These are phyloP conservation scores for Colletotrichum aenigma DNA, from an alignment of 2,329 filamentous ascomycete genomes.

Conservation along the genomic window DNA sequence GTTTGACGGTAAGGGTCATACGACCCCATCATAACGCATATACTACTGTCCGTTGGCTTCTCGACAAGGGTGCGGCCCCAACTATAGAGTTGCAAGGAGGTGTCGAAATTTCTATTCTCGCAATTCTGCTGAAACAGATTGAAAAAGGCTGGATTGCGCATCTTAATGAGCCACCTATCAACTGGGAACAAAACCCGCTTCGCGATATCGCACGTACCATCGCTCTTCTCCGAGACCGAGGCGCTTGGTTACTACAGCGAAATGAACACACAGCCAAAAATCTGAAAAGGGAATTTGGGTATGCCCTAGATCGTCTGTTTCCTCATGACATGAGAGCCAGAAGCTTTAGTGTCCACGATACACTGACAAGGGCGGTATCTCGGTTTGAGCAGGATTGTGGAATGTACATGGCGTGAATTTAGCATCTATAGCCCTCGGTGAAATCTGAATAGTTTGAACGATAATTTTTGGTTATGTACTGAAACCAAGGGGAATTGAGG, in stretches of 20 bases:
- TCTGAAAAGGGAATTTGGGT: background rate
- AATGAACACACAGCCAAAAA: background rate
- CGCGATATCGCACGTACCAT: background rate
- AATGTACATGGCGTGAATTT: background rate
- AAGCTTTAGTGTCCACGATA: background rate
- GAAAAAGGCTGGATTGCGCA: background rate
- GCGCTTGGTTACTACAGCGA: background rate
- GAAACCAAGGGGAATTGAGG: background rate
- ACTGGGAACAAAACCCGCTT: background rate
- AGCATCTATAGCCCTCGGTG: too few relatives aligned
- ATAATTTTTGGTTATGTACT: background rate
- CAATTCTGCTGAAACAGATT: background rate
- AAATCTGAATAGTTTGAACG: background rate
- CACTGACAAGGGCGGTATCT: background rate
- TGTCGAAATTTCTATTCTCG: background rate
- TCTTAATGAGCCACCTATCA: background rate
- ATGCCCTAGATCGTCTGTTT: background rate
- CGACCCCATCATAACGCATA: background rate
- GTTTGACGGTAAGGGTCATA: background rate
- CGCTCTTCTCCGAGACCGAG: background rate
- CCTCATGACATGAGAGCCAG: background rate
- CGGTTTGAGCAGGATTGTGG: background rate
- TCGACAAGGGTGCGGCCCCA: background rate
- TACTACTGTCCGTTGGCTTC: background rate
- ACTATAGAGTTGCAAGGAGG: background rate